These are phyloP conservation scores for Calonectria henricotiae DNA, from an alignment of 2,329 filamentous ascomycete species.

Conservation along the genomic window DNA sequence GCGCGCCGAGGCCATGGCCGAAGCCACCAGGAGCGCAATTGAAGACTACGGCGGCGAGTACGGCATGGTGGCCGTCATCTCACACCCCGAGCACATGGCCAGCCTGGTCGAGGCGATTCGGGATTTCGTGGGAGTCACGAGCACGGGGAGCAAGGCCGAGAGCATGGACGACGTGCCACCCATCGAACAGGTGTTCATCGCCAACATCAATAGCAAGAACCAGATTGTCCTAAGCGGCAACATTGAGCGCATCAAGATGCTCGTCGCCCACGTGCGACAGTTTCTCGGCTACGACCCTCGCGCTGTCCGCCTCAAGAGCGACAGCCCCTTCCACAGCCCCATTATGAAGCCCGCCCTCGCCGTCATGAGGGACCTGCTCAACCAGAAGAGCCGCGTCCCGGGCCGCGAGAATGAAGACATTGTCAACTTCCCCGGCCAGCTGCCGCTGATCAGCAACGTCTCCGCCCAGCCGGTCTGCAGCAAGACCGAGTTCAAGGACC, in stretches of 20 bases:
- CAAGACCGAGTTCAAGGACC: conserved; percentile 82
- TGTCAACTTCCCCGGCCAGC: conserved; percentile 80
- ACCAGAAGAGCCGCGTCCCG: conserved; percentile 69
- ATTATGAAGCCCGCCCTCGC: conserved; percentile 90
- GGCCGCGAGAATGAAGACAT: conserved; percentile 75
- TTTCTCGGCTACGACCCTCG: conserved; percentile 94
- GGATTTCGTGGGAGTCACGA: conserved; percentile 82
- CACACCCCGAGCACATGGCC: conserved; percentile 83
- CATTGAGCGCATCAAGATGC: conserved; percentile 84
- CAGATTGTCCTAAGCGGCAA: conserved; percentile 95
- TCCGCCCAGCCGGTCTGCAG: conserved; percentile 84
- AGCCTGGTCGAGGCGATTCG: conserved; percentile 81
- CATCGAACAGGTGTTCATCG: conserved; percentile 90
- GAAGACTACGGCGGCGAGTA: conserved; percentile 84
- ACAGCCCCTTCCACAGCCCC: conserved; percentile 92
- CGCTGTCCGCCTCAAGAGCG: conserved; percentile 88
- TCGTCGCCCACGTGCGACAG: conserved; percentile 88
- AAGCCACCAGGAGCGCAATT: conserved; percentile 79
- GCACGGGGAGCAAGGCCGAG: conserved; percentile 73
- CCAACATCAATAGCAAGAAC: conserved; percentile 96
- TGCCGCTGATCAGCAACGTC: conserved; percentile 91
- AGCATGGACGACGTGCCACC: conserved; percentile 79
- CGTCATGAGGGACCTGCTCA: conserved; percentile 80
- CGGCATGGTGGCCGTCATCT: conserved; percentile 95
- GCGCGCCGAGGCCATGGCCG: conserved; percentile 87